Percentiles rank a stretch among this genome's conserved stretches.
Conservation (phyloP, 176 grass and related monocot genomes). For the Oryza glumipatula region DNA sequence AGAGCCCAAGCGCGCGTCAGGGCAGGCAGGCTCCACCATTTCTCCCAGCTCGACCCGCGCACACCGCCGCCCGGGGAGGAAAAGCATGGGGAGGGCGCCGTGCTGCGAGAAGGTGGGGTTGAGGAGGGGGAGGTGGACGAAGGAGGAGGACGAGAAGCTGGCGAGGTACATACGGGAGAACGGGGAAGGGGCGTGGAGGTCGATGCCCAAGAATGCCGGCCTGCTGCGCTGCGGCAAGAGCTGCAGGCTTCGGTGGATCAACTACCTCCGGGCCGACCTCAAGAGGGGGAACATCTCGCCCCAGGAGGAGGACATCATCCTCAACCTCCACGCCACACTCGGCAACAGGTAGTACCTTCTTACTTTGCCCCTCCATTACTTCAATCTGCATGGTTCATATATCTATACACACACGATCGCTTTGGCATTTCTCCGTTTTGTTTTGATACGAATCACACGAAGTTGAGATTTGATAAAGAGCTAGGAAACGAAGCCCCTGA, state of each 20-base stretch:
- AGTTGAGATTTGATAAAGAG: too few species aligned
- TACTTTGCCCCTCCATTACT: too few species aligned
- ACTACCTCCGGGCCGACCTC: conserved; percentile 56
- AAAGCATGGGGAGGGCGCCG: conserved; percentile 51
- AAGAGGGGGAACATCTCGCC: conserved; percentile 57
- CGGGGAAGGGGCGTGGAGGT: conserved; percentile 57
- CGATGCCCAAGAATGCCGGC: conserved; percentile 65
- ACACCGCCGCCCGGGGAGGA: too few species aligned
- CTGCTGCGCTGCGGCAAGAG: conserved; percentile 60
- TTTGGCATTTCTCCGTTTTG: too few species aligned
- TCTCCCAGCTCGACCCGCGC: neutral
- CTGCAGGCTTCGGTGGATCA: conserved; percentile 62
- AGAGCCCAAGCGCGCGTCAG: neutral
- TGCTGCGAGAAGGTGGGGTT: conserved; percentile 77
- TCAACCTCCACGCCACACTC: conserved; percentile 58
- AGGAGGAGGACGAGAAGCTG: conserved; percentile 63
- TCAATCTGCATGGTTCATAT: too few species aligned
- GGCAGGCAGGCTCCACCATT: neutral
- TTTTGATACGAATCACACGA: too few species aligned
- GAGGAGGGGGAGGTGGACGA: conserved; percentile 64
- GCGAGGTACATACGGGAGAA: conserved; percentile 51
- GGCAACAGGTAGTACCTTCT: conserved; percentile 49
- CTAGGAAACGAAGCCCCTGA: too few species aligned
- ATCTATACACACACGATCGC: too few species aligned
- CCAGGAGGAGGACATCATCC: conserved; percentile 50